phyloP scores from a whole-genome alignment of 495 filamentous ascomycete species.

The Extremus antarcticus region DNA sequence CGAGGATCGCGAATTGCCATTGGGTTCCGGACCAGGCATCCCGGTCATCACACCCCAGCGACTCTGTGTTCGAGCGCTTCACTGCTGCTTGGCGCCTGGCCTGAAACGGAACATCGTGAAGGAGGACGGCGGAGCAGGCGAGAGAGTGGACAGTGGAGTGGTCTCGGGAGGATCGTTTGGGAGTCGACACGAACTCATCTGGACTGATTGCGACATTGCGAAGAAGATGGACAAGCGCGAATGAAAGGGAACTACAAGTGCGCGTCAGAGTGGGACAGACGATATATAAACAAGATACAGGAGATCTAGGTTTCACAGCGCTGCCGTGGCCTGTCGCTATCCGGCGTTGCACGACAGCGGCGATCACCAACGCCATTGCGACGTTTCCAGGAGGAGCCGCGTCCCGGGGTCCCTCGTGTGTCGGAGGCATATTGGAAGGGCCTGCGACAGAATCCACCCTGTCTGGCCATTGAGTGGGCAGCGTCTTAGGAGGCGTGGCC shows the following conservation, averaged over 20 bases:
- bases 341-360: background rate
- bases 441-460: too few relatives aligned
- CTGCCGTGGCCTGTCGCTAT: background rate
- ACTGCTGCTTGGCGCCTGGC: background rate
- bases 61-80: background rate
- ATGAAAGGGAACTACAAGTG: background rate
- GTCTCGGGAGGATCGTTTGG: background rate
- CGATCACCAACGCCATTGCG: background rate
- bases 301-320: background rate
- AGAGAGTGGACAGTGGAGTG: background rate
- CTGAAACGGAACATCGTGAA: background rate
- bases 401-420: background rate
- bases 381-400: background rate
- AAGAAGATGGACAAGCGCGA: background rate
- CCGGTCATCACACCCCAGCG: background rate
- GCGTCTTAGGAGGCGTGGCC: constrained; percentile 8
- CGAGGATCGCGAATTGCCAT: too few relatives aligned
- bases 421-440: too few relatives aligned
- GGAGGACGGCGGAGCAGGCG: background rate
- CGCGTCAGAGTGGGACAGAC: background rate
- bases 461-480: background rate
- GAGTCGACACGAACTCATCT: background rate
- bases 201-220: background rate
- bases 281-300: background rate
- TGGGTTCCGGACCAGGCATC: background rate